Conservation (phyloP, 2,329 filamentous ascomycete species). For the Aspergillus carbonarius region DNA sequence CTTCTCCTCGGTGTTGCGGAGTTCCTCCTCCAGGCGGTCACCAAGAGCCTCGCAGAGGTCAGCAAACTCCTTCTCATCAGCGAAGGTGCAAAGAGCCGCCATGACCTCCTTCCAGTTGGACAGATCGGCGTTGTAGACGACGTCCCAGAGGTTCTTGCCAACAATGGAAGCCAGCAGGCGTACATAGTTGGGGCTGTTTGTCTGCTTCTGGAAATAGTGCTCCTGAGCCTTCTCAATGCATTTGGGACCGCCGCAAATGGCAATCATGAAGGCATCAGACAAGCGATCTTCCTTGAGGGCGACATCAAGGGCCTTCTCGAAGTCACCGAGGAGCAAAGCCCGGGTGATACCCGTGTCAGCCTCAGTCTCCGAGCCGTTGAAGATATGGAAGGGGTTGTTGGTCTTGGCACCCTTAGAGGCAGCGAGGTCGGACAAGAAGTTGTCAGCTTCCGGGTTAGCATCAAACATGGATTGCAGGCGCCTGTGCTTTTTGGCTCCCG, state of each 20-base stretch:
- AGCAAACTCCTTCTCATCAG: constrained; percentile 84
- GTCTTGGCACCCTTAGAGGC: constrained; percentile 90
- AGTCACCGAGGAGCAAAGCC: constrained; percentile 85
- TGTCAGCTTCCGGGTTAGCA: constrained; percentile 68
- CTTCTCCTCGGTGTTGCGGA: constrained; percentile 55
- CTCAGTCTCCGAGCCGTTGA: constrained; percentile 76
- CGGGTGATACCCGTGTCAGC: constrained; percentile 85
- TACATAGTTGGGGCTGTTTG: constrained; percentile 83
- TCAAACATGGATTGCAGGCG: constrained; percentile 80
- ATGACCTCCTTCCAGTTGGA: constrained; percentile 96
- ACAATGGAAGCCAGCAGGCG: constrained; percentile 88
- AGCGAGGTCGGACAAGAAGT: constrained; percentile 80
- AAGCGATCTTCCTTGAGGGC: constrained; percentile 86
- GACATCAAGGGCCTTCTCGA: constrained; percentile 83
- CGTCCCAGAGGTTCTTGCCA: constrained; percentile 95
- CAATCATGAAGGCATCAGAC: constrained; percentile 96
- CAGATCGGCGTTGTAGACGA: constrained; percentile 93
- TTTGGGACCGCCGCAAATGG: constrained; percentile 91
- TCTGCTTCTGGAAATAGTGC: constrained; percentile 82
- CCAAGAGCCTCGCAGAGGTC: constrained; percentile 94
- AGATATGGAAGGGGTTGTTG: constrained; percentile 89
- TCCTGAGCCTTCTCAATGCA: constrained; percentile 92
- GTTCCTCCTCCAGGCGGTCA: constrained; percentile 77
- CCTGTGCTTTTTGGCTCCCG: constrained; percentile 56
- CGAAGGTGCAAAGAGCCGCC: constrained; percentile 93